phyloP scores from a whole-genome alignment of 176 grass and related monocot species.

The bread wheat (Triticum aestivum) region IWGSC_CS_RefSeq_v2.1 NC_057801.1:514434992-514435491 shows the following conservation, averaged over 20 bases:
- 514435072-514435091: too few relatives aligned
- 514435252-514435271: background rate
- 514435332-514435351: background rate
- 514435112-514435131: background rate
- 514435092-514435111: too few relatives aligned
- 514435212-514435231: background rate
- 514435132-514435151: background rate
- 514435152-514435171: conserved; percentile 25
- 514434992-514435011: background rate
- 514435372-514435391: background rate
- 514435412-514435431: too few relatives aligned
- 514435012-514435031: too few relatives aligned
- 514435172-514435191: conserved; percentile 33
- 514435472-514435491: background rate
- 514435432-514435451: background rate
- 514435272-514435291: background rate
- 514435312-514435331: background rate
- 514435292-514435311: background rate
- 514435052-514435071: too few relatives aligned
- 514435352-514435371: background rate
- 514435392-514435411: too few relatives aligned
- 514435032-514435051: too few relatives aligned
- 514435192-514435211: background rate
- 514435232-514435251: background rate
- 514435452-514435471: background rate